Conservation (phyloP, 176 grass and related monocot species). For the Triticum dicoccoides region DNA sequence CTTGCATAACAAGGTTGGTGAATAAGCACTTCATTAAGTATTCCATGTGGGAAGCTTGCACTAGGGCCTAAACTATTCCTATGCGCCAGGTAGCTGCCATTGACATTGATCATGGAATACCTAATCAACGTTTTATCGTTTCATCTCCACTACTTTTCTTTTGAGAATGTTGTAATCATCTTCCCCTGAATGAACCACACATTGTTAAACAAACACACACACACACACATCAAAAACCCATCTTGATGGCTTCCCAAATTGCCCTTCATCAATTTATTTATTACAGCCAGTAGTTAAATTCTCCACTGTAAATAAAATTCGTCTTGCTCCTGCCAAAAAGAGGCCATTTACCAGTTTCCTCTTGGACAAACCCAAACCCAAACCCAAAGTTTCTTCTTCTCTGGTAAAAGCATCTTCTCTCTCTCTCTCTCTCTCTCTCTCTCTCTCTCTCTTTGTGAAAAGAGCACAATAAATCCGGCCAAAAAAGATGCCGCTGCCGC, state of each 20-base stretch:
- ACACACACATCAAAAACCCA: neutral
- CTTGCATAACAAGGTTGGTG: neutral
- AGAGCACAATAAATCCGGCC: constrained; percentile 1
- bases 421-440: too few species aligned
- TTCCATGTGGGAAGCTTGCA: neutral
- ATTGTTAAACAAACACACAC: neutral
- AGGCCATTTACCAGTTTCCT: constrained; percentile 33
- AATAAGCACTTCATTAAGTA: neutral
- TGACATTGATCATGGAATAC: constrained; percentile 9
- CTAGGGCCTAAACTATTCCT: neutral
- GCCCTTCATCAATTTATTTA: neutral
- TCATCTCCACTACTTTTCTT: neutral
- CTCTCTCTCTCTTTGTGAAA: neutral
- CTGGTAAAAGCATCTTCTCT: neutral
- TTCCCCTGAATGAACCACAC: neutral
- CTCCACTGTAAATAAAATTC: constrained; percentile 24
- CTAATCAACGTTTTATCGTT: neutral
- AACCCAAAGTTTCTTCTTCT: neutral
- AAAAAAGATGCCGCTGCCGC: constrained; percentile 33
- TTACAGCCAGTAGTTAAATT: neutral
- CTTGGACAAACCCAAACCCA: constrained; percentile 20
- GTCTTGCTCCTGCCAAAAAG: constrained; percentile 24
- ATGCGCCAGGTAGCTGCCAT: neutral
- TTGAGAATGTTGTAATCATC: neutral
- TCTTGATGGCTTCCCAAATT: neutral